phyloP scores from a whole-genome alignment of 306 rosid genomes.

The Cucurbita moschata region DNA sequence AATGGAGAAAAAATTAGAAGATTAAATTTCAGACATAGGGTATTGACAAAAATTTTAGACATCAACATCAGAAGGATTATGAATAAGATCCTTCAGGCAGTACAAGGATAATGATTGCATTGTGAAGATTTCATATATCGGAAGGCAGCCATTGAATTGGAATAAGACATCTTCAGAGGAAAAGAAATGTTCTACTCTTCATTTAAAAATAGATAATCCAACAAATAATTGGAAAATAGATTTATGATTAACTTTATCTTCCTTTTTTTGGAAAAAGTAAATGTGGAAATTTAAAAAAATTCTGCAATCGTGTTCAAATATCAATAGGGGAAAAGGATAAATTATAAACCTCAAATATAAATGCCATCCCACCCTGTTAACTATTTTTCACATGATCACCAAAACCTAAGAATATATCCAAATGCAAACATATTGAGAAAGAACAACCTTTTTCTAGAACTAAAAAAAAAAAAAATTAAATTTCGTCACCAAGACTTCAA shows the following conservation, averaged over 20 bases:
- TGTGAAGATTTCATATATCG: not conserved
- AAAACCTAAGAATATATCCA: not conserved
- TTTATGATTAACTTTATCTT: not conserved
- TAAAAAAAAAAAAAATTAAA: too few relatives aligned
- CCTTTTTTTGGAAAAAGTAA: not conserved
- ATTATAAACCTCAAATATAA: not conserved
- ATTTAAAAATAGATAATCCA: not conserved
- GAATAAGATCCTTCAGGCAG: not conserved
- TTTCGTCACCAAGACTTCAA: too few relatives aligned
- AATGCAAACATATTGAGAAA: not conserved
- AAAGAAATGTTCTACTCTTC: not conserved
- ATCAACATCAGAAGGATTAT: conserved; percentile 1
- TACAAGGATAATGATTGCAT: not conserved
- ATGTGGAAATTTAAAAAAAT: not conserved
- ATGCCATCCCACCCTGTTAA: not conserved
- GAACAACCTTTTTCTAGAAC: not conserved
- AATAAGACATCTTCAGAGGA: not conserved
- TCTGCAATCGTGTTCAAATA: not conserved
- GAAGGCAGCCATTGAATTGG: not conserved
- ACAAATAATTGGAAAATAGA: not conserved
- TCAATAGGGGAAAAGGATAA: not conserved
- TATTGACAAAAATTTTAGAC: not conserved
- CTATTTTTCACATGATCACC: not conserved
- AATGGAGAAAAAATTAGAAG: not conserved
- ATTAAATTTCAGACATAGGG: not conserved